Conservation (phyloP, 78 protist species). For the Dictyostelium brefeldianum region DNA sequence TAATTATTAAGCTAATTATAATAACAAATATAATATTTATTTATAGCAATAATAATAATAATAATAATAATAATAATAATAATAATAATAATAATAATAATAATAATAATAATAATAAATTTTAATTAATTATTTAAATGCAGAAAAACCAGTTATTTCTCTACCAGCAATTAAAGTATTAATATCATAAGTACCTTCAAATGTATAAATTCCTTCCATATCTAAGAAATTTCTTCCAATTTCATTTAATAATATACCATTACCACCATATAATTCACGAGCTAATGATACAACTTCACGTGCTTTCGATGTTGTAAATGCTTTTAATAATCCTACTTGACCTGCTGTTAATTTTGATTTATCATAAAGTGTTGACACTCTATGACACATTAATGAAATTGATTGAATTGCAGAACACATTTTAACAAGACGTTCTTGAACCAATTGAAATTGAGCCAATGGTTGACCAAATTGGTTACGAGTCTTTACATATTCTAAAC, state of each 20-base stretch:
- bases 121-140: neutral
- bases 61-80: too few relatives aligned
- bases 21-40: too few relatives aligned
- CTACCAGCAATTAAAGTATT: slow-evolving; percentile 91
- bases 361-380: slow-evolving; percentile 51
- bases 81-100: too few relatives aligned
- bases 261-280: slow-evolving; percentile 97
- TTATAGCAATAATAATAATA: too few relatives aligned
- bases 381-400: slow-evolving; percentile 44
- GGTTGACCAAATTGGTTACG: slow-evolving; percentile 96
- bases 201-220: slow-evolving; percentile 97
- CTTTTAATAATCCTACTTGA: slow-evolving; percentile 65
- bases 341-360: slow-evolving; percentile 40
- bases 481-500: slow-evolving; percentile 88
- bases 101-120: too few relatives aligned
- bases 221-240: slow-evolving; percentile 87
- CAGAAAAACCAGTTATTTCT: slow-evolving; percentile 93
- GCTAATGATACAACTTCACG: slow-evolving; percentile 56
- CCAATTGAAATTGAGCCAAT: slow-evolving; percentile 93
- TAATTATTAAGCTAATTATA: too few relatives aligned
- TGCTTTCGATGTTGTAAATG: slow-evolving; percentile 10
- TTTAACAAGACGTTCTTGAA: slow-evolving; percentile 84
- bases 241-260: slow-evolving; percentile 89
- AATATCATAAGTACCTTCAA: slow-evolving; percentile 91
- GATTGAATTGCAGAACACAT: slow-evolving; percentile 55